Evolutionary conservation across 495 filamentous ascomycete species (phyloP), one percentile per base, ranked within the genome.

Genomic region (Aspergillus asperescens): DNA sequence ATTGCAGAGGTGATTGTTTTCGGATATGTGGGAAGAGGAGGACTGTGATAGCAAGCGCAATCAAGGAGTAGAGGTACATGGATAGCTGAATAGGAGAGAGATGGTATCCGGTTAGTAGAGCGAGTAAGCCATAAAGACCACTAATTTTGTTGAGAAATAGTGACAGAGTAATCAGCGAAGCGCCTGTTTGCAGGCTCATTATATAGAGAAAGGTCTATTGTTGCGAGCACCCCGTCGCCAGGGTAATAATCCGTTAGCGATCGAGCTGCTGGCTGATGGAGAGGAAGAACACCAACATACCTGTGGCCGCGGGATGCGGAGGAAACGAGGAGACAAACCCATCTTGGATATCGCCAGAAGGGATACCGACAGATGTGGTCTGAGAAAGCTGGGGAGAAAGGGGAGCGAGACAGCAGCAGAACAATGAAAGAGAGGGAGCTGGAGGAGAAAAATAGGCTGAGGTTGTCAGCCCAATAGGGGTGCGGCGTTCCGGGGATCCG

Each of bases 61-160:
- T 23, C 27, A 91, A 66, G n/a, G 84, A 89, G 75, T 91, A 89
- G 29, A 94, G 77, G 78, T 94, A 96, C 80, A 87, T 84, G 20
- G 81, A 84, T 55, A 90, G 72, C 62, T 90, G 86, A 4, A 89
- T 66, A 3, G 81, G 75, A 13, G 85, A 87, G 25, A 84, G 75
- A 50, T 80, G 72, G 52, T 78, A 73, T 61, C 88, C 88, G n/a
- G 87, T 89, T 47, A 89, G 70, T 57, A 94, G 76, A 42, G 90
- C 89, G 52, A 96, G 85, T 46, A 96, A 76, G 60, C 90, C 90
- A 70, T 91, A 95, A 55, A 95, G 72, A 48, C 88, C 89, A 49
- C 88, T 88, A 55, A 86, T 77, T 70, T 95, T 95, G 75, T 96
- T 96, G 64, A 95, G 78, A 24, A 93, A 70, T 48, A 92, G 75